Base-by-base conservation (phyloP, 2,329 filamentous ascomycete genomes). In the Pyricularia sp. region DNA sequence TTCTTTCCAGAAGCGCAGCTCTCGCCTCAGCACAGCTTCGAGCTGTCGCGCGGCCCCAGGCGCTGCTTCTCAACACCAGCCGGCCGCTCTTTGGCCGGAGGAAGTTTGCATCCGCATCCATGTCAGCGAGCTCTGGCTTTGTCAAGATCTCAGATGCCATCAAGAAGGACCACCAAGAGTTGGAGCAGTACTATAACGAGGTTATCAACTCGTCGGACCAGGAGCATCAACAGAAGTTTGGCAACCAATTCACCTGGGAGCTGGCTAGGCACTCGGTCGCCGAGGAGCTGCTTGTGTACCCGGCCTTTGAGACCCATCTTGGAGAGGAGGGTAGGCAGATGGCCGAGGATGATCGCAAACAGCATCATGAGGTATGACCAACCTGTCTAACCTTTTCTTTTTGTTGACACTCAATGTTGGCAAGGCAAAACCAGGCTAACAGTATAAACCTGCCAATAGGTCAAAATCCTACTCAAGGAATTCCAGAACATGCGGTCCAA, bases 261-360 rank as follows among this genome's bases (percentile, higher is more conserved):
- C 74, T 85, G 0, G 81, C 82, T 1, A 78, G 82, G 2, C 82
- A 84, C 72, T 81, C 81, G 0, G 76, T 84, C n/a, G 77, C 77
- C 7, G 82, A 85, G 70, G 82, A 85, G 71, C 73, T 84, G 0
- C 77, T 87, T 11, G 77, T 87, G 0, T 86, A 87, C 70, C 85
- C 85, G 0, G 84, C 82, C 1, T 77, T 87, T 23, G 83, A 86
- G 72, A 81, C 82, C 69, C 75, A 84, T 68, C 71, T 86, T 63
- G 68, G 65, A 23, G 75, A 78, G 1, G 72, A 78, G 63, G 84
- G 84, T 64, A 77, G 79, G 42, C 71, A 74, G 1, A 75, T 84
- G 71, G 82, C 83, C 0, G 80, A 84, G 17, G 79, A 80, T 64
- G 83, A 86, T 72, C 79, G 84, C 11, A 71, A 76, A 2, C 80